phyloP scores from a whole-genome alignment of 1,284 basidiomycete species.

The Cerrena zonata region DNA sequence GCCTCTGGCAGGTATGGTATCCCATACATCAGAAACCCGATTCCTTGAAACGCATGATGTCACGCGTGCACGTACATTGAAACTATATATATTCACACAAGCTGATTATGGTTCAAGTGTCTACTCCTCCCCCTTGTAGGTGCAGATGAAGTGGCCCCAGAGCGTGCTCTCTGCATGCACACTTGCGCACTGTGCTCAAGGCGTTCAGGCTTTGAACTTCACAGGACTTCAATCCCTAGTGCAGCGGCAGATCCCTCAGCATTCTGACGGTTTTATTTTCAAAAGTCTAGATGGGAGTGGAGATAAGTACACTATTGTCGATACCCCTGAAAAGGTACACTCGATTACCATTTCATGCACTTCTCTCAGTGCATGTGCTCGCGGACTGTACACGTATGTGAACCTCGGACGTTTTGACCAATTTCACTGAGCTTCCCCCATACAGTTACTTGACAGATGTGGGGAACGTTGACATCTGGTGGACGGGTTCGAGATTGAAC shows the following conservation, averaged over 20 bases:
- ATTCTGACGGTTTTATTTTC: constrained; percentile 25
- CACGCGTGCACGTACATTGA: no score
- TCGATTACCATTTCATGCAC: constrained; percentile 26
- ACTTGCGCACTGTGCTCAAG: neutral
- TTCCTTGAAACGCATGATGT: no score
- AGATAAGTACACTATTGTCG: constrained; percentile 23
- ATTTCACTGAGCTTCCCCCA: no score
- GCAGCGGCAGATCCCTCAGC: constrained; percentile 23
- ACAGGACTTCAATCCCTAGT: constrained; percentile 23
- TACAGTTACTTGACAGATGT: constrained; percentile 36
- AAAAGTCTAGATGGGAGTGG: constrained; percentile 17
- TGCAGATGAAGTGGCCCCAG: no score
- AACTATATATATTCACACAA: no score
- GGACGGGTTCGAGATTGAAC: constrained; percentile 37
- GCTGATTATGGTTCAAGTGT: no score
- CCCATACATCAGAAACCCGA: no score
- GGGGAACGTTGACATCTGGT: constrained; percentile 38
- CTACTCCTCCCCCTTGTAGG: no score
- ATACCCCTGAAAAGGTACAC: constrained; percentile 11
- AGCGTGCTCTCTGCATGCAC: no score
- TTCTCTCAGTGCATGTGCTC: constrained; percentile 25
- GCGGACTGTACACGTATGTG: constrained; percentile 27
- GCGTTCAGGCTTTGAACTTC: neutral
- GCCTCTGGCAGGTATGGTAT: no score
- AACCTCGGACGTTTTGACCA: no score